A percentile compares a stretch with the other conserved stretches of the same genome.
Evolutionary conservation across 106 monocot species (phyloP).

Genomic region (Dendrobium huoshanense): DNA sequence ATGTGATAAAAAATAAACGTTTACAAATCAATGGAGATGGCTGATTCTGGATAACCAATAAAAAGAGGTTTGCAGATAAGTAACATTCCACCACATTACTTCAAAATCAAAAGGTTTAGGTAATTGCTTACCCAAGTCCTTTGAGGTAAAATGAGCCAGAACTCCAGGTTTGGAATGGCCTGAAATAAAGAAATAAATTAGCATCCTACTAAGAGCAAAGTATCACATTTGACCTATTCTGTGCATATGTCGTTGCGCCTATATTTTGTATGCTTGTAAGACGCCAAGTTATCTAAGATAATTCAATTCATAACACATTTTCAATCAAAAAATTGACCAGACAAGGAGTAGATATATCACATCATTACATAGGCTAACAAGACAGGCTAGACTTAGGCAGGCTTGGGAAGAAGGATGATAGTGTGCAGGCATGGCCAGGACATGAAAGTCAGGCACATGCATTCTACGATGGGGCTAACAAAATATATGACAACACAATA

Average conservation of each 20-base stretch:
- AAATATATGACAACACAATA: no score
- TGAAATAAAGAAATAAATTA: conserved; percentile 19
- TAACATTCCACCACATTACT: neutral
- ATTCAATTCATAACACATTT: neutral
- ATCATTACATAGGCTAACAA: neutral
- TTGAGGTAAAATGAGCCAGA: conserved; percentile 70
- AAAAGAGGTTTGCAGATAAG: neutral
- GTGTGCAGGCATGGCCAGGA: no score
- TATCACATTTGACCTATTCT: neutral
- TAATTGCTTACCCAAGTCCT: conserved; percentile 41
- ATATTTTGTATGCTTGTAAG: no score
- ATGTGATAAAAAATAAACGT: no score
- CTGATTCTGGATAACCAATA: neutral
- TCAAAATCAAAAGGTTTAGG: neutral
- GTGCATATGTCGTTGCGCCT: no score
- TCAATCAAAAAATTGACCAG: neutral
- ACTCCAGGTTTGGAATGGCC: conserved; percentile 79
- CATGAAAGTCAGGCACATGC: no score
- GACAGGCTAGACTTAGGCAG: neutral
- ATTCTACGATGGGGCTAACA: no score
- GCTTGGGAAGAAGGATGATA: neutral
- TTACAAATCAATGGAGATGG: no score
- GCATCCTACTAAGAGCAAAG: neutral
- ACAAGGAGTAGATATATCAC: neutral
- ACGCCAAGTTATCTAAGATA: neutral